phyloP scores from a whole-genome alignment of 306 rosid genomes.

The Dicorynia guianensis region DNA sequence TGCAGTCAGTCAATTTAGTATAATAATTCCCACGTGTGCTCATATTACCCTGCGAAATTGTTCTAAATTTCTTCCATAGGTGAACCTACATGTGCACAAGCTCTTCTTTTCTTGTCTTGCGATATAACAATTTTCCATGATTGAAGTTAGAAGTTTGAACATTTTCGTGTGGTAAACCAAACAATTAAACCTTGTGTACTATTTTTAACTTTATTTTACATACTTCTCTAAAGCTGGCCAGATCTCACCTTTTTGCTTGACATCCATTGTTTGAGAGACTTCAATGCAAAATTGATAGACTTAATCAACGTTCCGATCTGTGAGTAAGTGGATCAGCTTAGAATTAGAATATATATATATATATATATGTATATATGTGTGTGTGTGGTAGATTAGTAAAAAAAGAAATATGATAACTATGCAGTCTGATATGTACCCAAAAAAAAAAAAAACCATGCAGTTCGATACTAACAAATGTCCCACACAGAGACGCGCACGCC shows the following conservation, averaged over 20 bases:
- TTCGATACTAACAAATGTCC: not conserved
- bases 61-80: no score
- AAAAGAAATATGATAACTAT: no score
- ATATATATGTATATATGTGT: no score
- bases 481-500: not conserved
- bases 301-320: constrained; percentile 70
- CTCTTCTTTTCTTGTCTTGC: not conserved
- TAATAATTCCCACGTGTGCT: not conserved
- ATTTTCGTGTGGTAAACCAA: not conserved
- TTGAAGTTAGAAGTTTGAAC: not conserved
- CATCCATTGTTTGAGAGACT: constrained; percentile 65
- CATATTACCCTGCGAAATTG: not conserved
- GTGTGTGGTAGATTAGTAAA: no score
- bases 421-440: no score
- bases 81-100: no score
- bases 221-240: not conserved
- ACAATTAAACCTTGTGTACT: no score
- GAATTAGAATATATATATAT: no score
- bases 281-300: constrained; percentile 64
- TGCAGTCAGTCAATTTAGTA: not conserved
- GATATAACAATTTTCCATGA: constrained; percentile 3
- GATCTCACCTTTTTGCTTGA: constrained; percentile 65
- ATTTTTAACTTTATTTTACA: no score
- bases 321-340: not conserved
- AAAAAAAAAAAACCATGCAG: no score